Evolutionary conservation across 495 filamentous ascomycete genomes (phyloP).

Genomic region (Aspergillus affinis): DNA sequence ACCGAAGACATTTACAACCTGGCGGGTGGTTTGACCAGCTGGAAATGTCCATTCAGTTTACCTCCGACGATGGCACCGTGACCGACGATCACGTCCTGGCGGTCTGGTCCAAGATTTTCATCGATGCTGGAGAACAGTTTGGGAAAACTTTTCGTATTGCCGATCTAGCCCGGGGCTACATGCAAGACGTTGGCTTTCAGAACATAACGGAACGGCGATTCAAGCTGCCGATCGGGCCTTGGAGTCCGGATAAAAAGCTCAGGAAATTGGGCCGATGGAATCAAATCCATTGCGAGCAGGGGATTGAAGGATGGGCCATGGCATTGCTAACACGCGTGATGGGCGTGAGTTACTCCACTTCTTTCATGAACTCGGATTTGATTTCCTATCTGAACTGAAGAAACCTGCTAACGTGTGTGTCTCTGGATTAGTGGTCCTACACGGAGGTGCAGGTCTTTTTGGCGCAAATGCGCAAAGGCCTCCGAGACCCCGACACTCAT

Average conservation of each 20-base stretch:
- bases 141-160: slow-evolving; percentile 49
- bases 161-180: slow-evolving; percentile 35
- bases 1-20: slow-evolving; percentile 49
- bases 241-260: slow-evolving; percentile 61
- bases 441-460: slow-evolving; percentile 26
- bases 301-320: slow-evolving; percentile 55
- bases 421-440: slow-evolving; percentile 24
- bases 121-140: slow-evolving; percentile 52
- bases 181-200: slow-evolving; percentile 53
- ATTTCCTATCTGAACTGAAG: slow-evolving; percentile 3
- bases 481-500: slow-evolving; percentile 21
- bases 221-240: slow-evolving; percentile 64
- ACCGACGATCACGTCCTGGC: slow-evolving; percentile 49
- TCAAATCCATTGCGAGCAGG: slow-evolving; percentile 57
- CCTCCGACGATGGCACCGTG: slow-evolving; percentile 52
- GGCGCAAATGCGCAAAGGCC: slow-evolving; percentile 22
- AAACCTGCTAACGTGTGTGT: slow-evolving; percentile 6
- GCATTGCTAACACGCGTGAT: slow-evolving; percentile 60
- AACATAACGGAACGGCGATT: slow-evolving; percentile 58
- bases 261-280: slow-evolving; percentile 66
- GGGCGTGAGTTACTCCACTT: slow-evolving; percentile 26
- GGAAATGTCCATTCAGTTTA: slow-evolving; percentile 50
- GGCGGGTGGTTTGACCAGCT: slow-evolving; percentile 66
- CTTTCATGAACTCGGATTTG: not conserved
- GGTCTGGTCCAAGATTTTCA: slow-evolving; percentile 48